Conservation (phyloP, 2,329 filamentous ascomycete species). For the Macrophomina tecta region DNA sequence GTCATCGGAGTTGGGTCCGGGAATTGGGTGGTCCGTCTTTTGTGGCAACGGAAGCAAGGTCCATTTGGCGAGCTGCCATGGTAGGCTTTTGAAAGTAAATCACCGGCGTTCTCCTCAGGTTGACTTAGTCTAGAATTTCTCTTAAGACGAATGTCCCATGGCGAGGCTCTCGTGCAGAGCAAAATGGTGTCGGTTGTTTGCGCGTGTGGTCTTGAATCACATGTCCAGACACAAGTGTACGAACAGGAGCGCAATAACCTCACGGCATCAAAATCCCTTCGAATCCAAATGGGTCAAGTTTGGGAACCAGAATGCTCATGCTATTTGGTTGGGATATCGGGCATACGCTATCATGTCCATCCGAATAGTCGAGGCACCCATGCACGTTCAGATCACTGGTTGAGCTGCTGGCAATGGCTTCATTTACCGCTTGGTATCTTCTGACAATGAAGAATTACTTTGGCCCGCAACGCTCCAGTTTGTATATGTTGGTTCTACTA, state of each 20-base stretch:
- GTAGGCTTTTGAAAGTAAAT: slow-evolving; percentile 12
- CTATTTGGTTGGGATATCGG: not conserved
- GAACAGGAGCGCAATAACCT: not conserved
- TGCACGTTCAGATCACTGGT: not conserved
- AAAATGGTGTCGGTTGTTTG: not conserved
- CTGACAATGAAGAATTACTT: no score
- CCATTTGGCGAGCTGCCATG: not conserved
- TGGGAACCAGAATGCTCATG: not conserved
- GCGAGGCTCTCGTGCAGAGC: not conserved
- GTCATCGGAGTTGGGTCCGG: slow-evolving; percentile 2
- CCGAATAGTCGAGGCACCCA: not conserved
- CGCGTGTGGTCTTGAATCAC: not conserved
- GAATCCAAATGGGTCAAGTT: no score
- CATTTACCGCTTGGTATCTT: no score
- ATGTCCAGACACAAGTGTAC: no score
- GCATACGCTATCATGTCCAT: not conserved
- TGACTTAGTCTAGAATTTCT: not conserved
- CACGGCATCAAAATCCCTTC: not conserved
- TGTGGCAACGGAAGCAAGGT: not conserved
- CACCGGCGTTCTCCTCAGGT: not conserved
- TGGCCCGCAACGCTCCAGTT: no score
- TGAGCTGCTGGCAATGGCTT: no score
- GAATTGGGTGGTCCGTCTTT: not conserved
- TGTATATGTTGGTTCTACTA: no score
- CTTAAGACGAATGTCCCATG: not conserved